These are phyloP conservation scores for Saccharomyces hybrid DNA, from an alignment of 1,139 yeast genomes.

Conservation along the genomic window DNA sequence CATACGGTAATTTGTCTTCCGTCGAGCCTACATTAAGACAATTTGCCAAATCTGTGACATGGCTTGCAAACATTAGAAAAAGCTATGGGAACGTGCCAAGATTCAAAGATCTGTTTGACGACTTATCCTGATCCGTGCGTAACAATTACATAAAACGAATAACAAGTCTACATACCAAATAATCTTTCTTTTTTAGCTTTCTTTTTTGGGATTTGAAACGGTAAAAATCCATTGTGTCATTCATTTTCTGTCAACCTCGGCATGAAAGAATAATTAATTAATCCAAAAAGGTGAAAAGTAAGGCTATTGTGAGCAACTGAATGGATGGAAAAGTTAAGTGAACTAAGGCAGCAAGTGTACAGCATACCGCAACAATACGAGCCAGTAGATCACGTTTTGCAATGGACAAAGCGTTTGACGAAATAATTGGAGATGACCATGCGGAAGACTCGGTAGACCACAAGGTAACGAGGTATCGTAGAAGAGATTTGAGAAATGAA, in stretches of 20 bases:
- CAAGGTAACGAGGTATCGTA: conserved; percentile 23
- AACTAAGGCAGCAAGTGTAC: neutral
- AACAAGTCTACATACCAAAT: neutral
- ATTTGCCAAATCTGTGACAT: conserved; percentile 26
- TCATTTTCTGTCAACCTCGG: neutral
- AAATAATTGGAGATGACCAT: neutral
- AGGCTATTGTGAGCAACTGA: neutral
- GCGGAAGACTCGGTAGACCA: neutral
- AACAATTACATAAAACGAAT: neutral
- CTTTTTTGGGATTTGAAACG: too few species aligned
- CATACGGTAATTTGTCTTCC: conserved; percentile 42
- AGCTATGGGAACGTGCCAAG: conserved; percentile 17
- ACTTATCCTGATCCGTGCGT: conserved; percentile 7
- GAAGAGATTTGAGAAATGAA: conserved; percentile 30
- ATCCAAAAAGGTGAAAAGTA: neutral
- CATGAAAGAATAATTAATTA: neutral
- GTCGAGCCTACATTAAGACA: conserved; percentile 29
- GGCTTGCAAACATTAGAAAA: conserved; percentile 23
- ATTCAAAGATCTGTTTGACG: conserved; percentile 21
- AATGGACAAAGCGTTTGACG: neutral
- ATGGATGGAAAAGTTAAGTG: neutral
- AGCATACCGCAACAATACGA: neutral
- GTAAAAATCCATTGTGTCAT: neutral
- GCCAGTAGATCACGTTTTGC: neutral
- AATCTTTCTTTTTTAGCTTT: neutral